Conservation (phyloP, 805 yeast species). For the Jamesozyma gamospora region DNA sequence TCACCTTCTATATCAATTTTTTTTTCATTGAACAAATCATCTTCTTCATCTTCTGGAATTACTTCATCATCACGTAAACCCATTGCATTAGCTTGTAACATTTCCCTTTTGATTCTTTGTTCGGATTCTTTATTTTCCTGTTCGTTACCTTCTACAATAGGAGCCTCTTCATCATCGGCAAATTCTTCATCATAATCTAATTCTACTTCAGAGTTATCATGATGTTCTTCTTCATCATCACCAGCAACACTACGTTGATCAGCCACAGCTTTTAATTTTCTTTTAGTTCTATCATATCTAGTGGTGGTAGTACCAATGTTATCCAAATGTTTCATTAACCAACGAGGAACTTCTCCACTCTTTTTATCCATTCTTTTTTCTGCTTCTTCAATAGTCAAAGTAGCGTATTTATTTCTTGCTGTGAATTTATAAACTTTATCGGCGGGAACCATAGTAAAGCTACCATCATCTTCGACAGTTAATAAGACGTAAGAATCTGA, state of each 20-base stretch:
- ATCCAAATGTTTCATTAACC: slow-evolving; percentile 89
- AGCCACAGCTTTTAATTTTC: slow-evolving; percentile 41
- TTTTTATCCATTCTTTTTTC: slow-evolving; percentile 86
- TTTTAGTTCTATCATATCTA: slow-evolving; percentile 40
- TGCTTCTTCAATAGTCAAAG: slow-evolving; percentile 91
- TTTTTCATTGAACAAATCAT: slow-evolving; percentile 64
- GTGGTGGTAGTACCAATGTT: slow-evolving; percentile 44
- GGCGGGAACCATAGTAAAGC: slow-evolving; percentile 86
- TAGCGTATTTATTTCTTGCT: slow-evolving; percentile 86
- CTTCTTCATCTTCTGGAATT: slow-evolving; percentile 53
- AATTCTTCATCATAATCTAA: slow-evolving; percentile 93
- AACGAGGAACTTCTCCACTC: slow-evolving; percentile 64
- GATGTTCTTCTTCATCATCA: slow-evolving; percentile 34
- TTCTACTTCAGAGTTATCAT: slow-evolving; percentile 80
- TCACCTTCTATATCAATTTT: slow-evolving; percentile 87
- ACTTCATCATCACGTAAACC: slow-evolving; percentile 50
- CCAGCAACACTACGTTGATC: slow-evolving; percentile 31
- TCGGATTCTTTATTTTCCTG: slow-evolving; percentile 90
- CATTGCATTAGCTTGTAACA: slow-evolving; percentile 72
- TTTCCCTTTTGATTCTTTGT: slow-evolving; percentile 69
- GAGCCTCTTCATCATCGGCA: slow-evolving; percentile 98
- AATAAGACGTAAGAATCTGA: slow-evolving; percentile 79
- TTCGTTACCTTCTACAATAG: slow-evolving; percentile 90
- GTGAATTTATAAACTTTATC: slow-evolving; percentile 91
- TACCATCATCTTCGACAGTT: slow-evolving; percentile 73